Base-by-base conservation (phyloP, 345 rosid genomes). In the Pugionium dolabratum region DNA sequence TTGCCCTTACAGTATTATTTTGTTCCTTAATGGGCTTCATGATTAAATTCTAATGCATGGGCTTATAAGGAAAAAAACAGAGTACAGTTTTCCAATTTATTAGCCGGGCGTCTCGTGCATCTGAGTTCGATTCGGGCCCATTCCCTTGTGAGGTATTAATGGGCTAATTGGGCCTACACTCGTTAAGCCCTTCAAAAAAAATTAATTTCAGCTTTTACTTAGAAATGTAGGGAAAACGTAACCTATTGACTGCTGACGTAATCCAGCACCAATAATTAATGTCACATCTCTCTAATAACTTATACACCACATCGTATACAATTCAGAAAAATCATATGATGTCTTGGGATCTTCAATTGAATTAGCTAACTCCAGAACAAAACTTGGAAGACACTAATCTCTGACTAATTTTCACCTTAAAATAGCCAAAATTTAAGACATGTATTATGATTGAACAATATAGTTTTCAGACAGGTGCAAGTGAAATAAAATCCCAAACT, bases 391-490 rank as follows among this genome's bases (percentile, higher is more conserved):
- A 53, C 59, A 18, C 18, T 18, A 18, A 18, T 59, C 27, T 42
- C 54, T 5, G 9, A 40, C 51, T 42, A n/a, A n/a, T n/a, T n/a
- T n/a, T n/a, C n/a, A n/a, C n/a, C n/a, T n/a, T n/a, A n/a, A n/a
- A n/a, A n/a, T n/a, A 64, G 43, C 42, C 47, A 64, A 51, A 64
- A 64, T 54, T 27, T 5, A 11, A 63, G 45, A 55, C 8, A 48
- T 25, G 54, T 6, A 35, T 32, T 31, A 44, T 60, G 31, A 42
- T 59, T n/a, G 32, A 61, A 61, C 18, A 4, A 1, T 10, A 27
- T 29, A 29, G 25, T 3, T 54, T 5, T 52, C 27, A 54, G 27
- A 11, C 48, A 44, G 56, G 33, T 47, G 39, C 30, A 66, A 31
- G 25, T 32, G 5, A 5, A 37, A 4, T 1, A 37, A 48, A 30